Evolutionary conservation across 1,284 basidiomycete species (phyloP).

Genomic region (Jaminaea rosea): DNA sequence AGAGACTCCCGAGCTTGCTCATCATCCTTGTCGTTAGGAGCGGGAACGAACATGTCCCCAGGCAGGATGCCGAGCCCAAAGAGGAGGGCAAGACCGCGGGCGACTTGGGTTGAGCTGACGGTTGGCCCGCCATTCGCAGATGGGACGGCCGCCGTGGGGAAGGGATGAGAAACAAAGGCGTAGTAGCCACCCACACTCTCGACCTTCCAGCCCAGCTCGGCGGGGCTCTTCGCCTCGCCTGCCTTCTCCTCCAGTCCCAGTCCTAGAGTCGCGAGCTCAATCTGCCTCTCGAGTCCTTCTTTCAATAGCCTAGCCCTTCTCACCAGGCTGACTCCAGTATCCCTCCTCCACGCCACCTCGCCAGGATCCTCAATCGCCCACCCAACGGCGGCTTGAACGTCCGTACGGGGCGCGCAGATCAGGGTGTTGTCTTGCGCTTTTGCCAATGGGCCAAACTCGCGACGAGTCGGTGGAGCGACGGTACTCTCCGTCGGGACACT

Average conservation of each 20-base stretch:
- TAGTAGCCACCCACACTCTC: slow-evolving; percentile 45
- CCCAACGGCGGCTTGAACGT: slow-evolving; percentile 25
- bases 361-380: slow-evolving; percentile 26
- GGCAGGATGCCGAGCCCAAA: slow-evolving; percentile 31
- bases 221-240: slow-evolving; percentile 9
- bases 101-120: slow-evolving; percentile 12
- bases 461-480: neutral
- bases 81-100: slow-evolving; percentile 22
- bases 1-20: neutral
- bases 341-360: slow-evolving; percentile 51
- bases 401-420: slow-evolving; percentile 23
- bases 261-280: neutral
- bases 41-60: slow-evolving; percentile 1
- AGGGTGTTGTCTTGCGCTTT: slow-evolving; percentile 68
- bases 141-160: neutral
- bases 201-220: slow-evolving; percentile 41
- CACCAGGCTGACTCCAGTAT: slow-evolving; percentile 53
- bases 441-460: slow-evolving; percentile 47
- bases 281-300: slow-evolving; percentile 41
- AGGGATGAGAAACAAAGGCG: slow-evolving; percentile 38
- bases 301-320: slow-evolving; percentile 58
- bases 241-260: neutral
- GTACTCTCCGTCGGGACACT: too few relatives aligned
- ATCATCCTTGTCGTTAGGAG: neutral
- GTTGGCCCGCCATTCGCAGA: neutral